Evolutionary conservation across 1,284 basidiomycete genomes (phyloP).

Genomic region (Leccinum pachyderme): DNA sequence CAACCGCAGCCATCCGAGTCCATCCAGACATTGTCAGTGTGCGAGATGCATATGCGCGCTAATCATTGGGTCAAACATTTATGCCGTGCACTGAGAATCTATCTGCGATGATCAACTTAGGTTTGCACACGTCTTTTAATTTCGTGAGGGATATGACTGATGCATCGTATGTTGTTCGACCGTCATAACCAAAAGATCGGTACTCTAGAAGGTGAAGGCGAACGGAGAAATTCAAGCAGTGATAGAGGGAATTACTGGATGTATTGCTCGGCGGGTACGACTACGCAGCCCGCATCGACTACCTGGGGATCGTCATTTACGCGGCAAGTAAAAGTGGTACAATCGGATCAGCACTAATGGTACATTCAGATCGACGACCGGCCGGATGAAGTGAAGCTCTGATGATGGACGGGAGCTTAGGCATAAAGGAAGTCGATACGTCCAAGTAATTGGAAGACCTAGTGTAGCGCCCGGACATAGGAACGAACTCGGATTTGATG

Average conservation of each 20-base stretch:
- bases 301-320: slow-evolving; percentile 5
- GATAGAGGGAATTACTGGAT: background rate
- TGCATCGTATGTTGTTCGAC: background rate
- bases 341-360: background rate
- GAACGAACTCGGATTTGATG: background rate
- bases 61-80: background rate
- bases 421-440: background rate
- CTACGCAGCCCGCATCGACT: slow-evolving; percentile 4
- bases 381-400: background rate
- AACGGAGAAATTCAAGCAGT: background rate
- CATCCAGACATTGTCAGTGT: too few species aligned
- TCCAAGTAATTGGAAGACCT: background rate
- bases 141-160: background rate
- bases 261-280: slow-evolving; percentile 17
- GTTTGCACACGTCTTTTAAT: background rate
- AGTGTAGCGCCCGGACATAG: background rate
- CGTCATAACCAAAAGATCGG: background rate
- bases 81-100: background rate
- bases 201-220: slow-evolving; percentile 1
- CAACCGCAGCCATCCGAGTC: too few species aligned
- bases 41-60: background rate
- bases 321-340: background rate
- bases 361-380: background rate
- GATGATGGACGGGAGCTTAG: background rate
- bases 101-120: background rate